Evolutionary conservation across 2,329 filamentous ascomycete species (phyloP).

Genomic region (Alternaria tenuissima): DNA sequence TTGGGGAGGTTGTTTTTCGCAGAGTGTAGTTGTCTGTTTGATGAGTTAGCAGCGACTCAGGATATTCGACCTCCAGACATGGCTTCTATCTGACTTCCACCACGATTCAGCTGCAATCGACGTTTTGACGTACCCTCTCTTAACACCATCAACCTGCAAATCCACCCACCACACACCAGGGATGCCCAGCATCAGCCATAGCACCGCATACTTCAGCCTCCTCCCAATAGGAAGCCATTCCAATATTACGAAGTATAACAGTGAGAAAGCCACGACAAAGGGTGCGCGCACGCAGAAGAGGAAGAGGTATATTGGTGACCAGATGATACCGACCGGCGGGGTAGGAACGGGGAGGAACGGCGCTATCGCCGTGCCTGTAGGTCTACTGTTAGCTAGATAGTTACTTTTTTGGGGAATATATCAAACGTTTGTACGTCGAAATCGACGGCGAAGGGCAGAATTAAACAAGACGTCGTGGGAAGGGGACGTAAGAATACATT

Average conservation of each 20-base stretch:
- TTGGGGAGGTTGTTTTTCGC: slow-evolving; percentile 72
- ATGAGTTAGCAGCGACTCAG: slow-evolving; percentile 12
- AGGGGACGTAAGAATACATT: neutral
- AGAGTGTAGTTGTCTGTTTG: slow-evolving; percentile 27
- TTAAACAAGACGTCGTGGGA: neutral
- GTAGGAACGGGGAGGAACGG: slow-evolving; percentile 88
- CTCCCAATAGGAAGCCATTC: slow-evolving; percentile 80
- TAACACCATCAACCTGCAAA: slow-evolving; percentile 96
- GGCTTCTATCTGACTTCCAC: neutral
- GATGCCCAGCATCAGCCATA: slow-evolving; percentile 88
- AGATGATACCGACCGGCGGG: slow-evolving; percentile 66
- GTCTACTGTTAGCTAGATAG: slow-evolving; percentile 19
- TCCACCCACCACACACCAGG: slow-evolving; percentile 99
- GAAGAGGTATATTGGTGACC: slow-evolving; percentile 70
- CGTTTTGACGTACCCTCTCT: slow-evolving; percentile 72
- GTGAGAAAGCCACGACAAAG: slow-evolving; percentile 72
- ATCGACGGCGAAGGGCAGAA: neutral
- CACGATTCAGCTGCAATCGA: neutral
- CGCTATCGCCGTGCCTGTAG: slow-evolving; percentile 87
- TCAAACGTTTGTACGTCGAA: neutral
- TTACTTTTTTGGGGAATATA: neutral
- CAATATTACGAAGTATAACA: slow-evolving; percentile 80
- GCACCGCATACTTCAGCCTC: slow-evolving; percentile 77
- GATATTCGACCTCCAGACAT: neutral
- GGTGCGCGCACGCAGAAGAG: slow-evolving; percentile 85